A percentile compares a stretch with the other conserved stretches of the same genome.
Conservation (phyloP, 768 basidiomycete genomes). For the Lentinus tigrinus region DNA sequence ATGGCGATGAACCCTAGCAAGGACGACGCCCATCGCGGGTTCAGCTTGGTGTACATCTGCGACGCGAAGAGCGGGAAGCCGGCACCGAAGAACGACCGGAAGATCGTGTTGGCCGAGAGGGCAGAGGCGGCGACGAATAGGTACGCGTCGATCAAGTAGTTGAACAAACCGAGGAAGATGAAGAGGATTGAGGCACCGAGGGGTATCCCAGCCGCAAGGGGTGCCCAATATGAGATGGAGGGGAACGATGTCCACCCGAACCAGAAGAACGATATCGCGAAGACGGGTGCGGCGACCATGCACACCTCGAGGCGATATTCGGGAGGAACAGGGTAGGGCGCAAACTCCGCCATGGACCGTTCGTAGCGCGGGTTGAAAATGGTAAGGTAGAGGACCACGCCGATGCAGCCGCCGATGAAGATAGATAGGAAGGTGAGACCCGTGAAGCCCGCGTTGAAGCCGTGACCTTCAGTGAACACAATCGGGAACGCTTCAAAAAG, state of each 20-base stretch:
- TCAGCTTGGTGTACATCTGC: slow-evolving; percentile 53
- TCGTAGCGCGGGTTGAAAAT: slow-evolving; percentile 54
- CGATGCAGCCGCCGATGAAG: slow-evolving; percentile 41
- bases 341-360: slow-evolving; percentile 39
- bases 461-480: slow-evolving; percentile 54
- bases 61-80: slow-evolving; percentile 29
- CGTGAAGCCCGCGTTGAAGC: slow-evolving; percentile 52
- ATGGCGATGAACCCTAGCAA: slow-evolving; percentile 55
- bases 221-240: slow-evolving; percentile 51
- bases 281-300: slow-evolving; percentile 51
- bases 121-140: slow-evolving; percentile 59
- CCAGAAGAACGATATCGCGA: slow-evolving; percentile 64
- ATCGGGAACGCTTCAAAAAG: slow-evolving; percentile 66
- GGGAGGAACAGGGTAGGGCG: slow-evolving; percentile 61
- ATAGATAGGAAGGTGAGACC: slow-evolving; percentile 65
- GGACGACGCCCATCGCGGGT: slow-evolving; percentile 59
- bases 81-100: slow-evolving; percentile 37
- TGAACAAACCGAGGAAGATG: slow-evolving; percentile 58
- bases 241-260: slow-evolving; percentile 67
- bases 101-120: slow-evolving; percentile 53
- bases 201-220: slow-evolving; percentile 47
- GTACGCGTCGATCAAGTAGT: slow-evolving; percentile 67
- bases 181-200: slow-evolving; percentile 54
- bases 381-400: slow-evolving; percentile 37
- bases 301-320: slow-evolving; percentile 56